phyloP scores from a whole-genome alignment of 768 basidiomycete species.

The Podaxis carcinomalis region DNA sequence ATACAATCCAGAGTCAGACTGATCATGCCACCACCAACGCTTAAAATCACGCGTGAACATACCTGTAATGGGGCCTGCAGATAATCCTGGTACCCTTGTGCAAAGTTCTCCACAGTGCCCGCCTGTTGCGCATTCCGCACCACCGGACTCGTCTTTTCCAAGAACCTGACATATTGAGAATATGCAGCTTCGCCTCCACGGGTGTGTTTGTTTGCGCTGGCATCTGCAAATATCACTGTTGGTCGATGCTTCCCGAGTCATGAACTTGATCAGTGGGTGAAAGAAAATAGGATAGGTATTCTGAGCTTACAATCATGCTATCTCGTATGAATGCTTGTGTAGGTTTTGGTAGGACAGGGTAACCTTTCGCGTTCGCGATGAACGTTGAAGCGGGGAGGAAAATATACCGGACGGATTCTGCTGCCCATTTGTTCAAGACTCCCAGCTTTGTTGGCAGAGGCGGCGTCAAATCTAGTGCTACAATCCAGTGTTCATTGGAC shows the following conservation, averaged over 20 bases:
- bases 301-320: slow-evolving; percentile 70
- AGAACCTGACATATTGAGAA: slow-evolving; percentile 79
- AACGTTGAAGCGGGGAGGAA: slow-evolving; percentile 89
- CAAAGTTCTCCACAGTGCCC: slow-evolving; percentile 86
- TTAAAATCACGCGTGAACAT: slow-evolving; percentile 13
- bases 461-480: slow-evolving; percentile 89
- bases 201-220: slow-evolving; percentile 57
- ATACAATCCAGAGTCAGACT: slow-evolving; percentile 5
- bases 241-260: slow-evolving; percentile 65
- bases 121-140: slow-evolving; percentile 58
- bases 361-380: slow-evolving; percentile 94
- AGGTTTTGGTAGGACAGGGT: slow-evolving; percentile 92
- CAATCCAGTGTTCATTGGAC: slow-evolving; percentile 1
- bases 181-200: slow-evolving; percentile 86
- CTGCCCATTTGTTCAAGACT: slow-evolving; percentile 83
- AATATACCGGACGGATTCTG: slow-evolving; percentile 88
- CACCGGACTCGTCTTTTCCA: slow-evolving; percentile 73
- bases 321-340: slow-evolving; percentile 89
- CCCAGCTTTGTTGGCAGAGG: slow-evolving; percentile 77
- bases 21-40: not conserved
- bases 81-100: slow-evolving; percentile 91
- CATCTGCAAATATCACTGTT: slow-evolving; percentile 76
- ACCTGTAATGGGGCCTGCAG: slow-evolving; percentile 94
- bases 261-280: slow-evolving; percentile 6
- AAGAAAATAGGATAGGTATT: not conserved